Evolutionary conservation across 1,139 yeast genomes (phyloP).

Genomic region (Arxiozyma bovina): DNA sequence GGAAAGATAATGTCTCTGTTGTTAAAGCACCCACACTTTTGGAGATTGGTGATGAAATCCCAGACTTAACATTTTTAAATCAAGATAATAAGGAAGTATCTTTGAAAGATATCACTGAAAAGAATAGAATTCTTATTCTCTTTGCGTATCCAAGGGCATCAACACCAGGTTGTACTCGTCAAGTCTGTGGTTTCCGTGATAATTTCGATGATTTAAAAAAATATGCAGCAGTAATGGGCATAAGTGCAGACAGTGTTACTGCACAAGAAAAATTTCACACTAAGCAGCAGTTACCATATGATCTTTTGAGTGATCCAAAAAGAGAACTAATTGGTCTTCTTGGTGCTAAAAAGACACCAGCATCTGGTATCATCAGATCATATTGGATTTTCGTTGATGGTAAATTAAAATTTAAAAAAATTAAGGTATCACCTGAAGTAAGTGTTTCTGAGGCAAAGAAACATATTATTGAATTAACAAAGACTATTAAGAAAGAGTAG

Average conservation of each 20-base stretch:
- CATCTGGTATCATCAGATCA: conserved; percentile 64
- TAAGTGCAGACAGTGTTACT: conserved; percentile 65
- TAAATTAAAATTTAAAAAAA: conserved; percentile 49
- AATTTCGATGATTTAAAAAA: conserved; percentile 47
- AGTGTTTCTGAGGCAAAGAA: conserved; percentile 57
- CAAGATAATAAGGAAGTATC: conserved; percentile 59
- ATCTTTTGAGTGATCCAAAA: conserved; percentile 67
- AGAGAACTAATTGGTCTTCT: conserved; percentile 58
- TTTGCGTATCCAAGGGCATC: conserved; percentile 87
- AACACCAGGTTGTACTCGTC: conserved; percentile 93
- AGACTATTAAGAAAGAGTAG: conserved; percentile 1
- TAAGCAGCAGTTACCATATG: conserved; percentile 66
- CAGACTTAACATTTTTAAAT: conserved; percentile 52
- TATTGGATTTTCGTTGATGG: conserved; percentile 88
- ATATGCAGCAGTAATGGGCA: conserved; percentile 52
- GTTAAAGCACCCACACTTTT: conserved; percentile 19
- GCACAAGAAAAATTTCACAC: conserved; percentile 68
- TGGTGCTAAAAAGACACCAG: conserved; percentile 70
- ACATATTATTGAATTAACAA: conserved; percentile 36
- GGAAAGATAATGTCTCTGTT: conserved; percentile 9
- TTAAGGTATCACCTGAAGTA: conserved; percentile 70
- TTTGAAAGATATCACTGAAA: conserved; percentile 40
- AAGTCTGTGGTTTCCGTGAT: conserved; percentile 81
- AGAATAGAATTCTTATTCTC: conserved; percentile 47
- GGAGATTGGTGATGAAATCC: conserved; percentile 50